Conservation (phyloP, 2,329 filamentous ascomycete genomes). For the Colletotrichum sp. region DNA sequence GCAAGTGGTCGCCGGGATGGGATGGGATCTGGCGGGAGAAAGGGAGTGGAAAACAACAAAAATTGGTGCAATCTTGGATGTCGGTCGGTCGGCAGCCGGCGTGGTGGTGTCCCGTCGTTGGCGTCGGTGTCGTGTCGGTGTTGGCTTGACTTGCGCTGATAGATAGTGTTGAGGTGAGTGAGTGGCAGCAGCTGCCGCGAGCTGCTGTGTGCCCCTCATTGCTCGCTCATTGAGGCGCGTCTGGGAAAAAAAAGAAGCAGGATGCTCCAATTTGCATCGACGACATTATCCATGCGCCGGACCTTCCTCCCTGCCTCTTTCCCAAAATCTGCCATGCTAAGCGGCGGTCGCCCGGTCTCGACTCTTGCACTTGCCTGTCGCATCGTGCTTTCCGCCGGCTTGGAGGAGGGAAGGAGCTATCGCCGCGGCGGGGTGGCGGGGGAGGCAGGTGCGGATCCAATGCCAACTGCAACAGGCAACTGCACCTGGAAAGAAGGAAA, state of each 20-base stretch:
- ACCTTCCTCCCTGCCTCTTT: background rate
- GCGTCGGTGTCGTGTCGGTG: background rate
- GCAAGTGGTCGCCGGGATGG: background rate
- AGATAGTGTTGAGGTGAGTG: background rate
- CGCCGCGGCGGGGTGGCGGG: background rate
- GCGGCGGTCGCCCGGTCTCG: background rate
- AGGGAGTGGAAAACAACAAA: background rate
- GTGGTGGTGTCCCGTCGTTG: background rate
- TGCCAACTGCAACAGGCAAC: background rate
- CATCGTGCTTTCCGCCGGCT: background rate
- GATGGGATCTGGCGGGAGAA: background rate
- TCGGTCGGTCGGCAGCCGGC: background rate
- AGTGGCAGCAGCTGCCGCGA: background rate
- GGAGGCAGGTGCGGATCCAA: background rate
- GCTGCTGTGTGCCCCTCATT: background rate
- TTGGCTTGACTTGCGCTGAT: background rate
- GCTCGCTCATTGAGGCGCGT: constrained; percentile 5
- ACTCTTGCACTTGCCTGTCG: background rate
- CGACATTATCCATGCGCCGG: background rate
- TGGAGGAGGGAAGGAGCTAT: background rate
- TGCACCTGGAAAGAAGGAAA: background rate
- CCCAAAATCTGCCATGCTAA: background rate
- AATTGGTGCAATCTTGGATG: background rate
- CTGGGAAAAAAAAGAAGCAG: background rate
- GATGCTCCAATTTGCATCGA: background rate